A percentile compares a stretch with the other conserved stretches of the same genome.
Conservation (phyloP, 805 yeast genomes). For the Ogataea naganishii region DNA sequence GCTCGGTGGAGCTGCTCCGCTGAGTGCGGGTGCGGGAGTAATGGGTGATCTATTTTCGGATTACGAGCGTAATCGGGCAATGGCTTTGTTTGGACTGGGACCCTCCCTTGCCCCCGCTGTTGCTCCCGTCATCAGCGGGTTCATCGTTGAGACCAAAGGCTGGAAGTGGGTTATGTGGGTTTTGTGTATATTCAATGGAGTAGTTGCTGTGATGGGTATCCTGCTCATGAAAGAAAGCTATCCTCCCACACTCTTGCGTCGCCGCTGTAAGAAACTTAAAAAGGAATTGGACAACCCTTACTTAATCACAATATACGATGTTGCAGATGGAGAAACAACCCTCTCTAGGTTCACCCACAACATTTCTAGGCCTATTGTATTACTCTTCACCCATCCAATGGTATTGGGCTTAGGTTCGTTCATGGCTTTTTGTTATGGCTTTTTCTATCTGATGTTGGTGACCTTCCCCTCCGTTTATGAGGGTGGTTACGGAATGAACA, state of each 20-base stretch:
- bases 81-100: conserved; percentile 43
- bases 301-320: conserved; percentile 53
- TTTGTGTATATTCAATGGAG: conserved; percentile 45
- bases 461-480: conserved; percentile 50
- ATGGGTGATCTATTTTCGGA: conserved; percentile 52
- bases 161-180: conserved; percentile 66
- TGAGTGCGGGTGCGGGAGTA: conserved; percentile 63
- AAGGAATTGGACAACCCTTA: conserved; percentile 46
- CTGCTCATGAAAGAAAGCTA: conserved; percentile 49
- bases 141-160: conserved; percentile 35
- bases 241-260: conserved; percentile 40
- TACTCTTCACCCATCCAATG: conserved; percentile 53
- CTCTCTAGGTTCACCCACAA: conserved; percentile 29
- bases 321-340: conserved; percentile 39
- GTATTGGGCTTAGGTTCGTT: conserved; percentile 53
- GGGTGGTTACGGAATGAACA: conserved; percentile 33
- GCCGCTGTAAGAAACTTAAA: conserved; percentile 38
- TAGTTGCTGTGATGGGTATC: conserved; percentile 33
- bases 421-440: conserved; percentile 61
- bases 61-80: conserved; percentile 41
- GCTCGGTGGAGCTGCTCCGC: conserved; percentile 57
- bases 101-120: conserved; percentile 52
- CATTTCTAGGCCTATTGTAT: conserved; percentile 44
- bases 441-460: conserved; percentile 54
- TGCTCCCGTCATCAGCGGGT: conserved; percentile 53